These are phyloP conservation scores for Cryphonectria radicalis DNA, from an alignment of 2,329 filamentous ascomycete species.

Conservation along the genomic window DNA sequence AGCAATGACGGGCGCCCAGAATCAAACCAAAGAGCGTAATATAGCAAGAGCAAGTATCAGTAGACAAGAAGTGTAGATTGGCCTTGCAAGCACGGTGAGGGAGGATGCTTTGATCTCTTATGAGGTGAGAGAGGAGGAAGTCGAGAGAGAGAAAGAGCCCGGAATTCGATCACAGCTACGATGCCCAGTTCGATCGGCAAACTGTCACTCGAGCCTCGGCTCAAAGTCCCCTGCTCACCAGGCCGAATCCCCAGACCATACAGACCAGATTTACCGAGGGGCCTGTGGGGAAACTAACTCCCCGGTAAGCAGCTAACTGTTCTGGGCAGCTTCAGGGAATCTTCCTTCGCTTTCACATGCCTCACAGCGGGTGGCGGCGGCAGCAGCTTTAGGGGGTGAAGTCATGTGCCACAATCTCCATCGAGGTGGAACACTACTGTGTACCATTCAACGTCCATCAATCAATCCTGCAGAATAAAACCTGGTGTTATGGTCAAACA, in stretches of 20 bases:
- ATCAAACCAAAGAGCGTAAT: not conserved
- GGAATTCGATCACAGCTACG: not conserved
- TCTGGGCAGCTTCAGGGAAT: slow-evolving; percentile 6
- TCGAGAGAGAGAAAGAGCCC: not conserved
- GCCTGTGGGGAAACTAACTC: slow-evolving; percentile 23
- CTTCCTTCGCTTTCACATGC: slow-evolving; percentile 28
- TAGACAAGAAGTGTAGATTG: not conserved
- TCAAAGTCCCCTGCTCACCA: slow-evolving; percentile 21
- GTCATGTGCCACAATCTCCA: slow-evolving; percentile 22
- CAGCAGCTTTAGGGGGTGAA: slow-evolving; percentile 18
- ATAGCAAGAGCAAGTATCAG: not conserved
- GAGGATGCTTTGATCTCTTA: not conserved
- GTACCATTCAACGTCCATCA: not conserved
- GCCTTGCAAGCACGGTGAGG: too few species aligned
- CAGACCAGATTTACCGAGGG: slow-evolving; percentile 25
- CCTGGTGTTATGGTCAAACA: not conserved
- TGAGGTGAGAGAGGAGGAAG: not conserved
- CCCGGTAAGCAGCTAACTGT: slow-evolving; percentile 13
- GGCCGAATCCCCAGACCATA: slow-evolving; percentile 18
- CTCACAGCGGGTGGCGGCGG: slow-evolving; percentile 9
- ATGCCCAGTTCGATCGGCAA: slow-evolving; percentile 20
- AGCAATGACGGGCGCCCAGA: too few species aligned
- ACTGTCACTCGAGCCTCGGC: slow-evolving; percentile 26
- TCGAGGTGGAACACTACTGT: not conserved
- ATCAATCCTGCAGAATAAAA: not conserved